Percentiles rank a stretch among this genome's conserved stretches.
These are phyloP conservation scores for Geotrichum aggregatum DNA, from an alignment of 1,139 yeast genomes.

Conservation along the genomic window DNA sequence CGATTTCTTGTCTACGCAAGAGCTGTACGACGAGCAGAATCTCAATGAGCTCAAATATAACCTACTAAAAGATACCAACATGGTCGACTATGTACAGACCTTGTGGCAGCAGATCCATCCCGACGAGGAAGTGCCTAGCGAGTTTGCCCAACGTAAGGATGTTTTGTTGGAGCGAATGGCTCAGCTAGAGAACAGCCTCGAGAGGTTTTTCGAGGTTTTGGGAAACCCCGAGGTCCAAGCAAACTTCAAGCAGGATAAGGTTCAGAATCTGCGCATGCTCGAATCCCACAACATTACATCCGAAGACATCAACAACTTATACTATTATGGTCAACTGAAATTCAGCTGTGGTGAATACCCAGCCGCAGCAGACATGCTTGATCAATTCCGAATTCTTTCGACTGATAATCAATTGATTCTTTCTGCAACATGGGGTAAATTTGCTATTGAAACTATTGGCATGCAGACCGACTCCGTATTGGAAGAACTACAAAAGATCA, in stretches of 20 bases:
- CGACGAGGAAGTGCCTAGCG: constrained; percentile 41
- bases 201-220: constrained; percentile 46
- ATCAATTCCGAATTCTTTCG: constrained; percentile 53
- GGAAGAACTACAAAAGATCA: constrained; percentile 50
- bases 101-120: constrained; percentile 44
- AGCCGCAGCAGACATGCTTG: constrained; percentile 53
- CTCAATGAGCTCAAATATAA: constrained; percentile 49
- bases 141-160: constrained; percentile 41
- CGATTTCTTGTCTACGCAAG: constrained; percentile 46
- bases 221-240: constrained; percentile 46
- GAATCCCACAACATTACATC: constrained; percentile 45
- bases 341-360: constrained; percentile 58
- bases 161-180: constrained; percentile 42
- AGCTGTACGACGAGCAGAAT: constrained; percentile 44
- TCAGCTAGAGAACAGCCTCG: constrained; percentile 44
- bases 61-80: constrained; percentile 52
- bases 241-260: constrained; percentile 52
- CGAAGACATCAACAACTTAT: constrained; percentile 49
- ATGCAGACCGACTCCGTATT: constrained; percentile 50
- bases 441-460: constrained; percentile 54
- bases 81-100: constrained; percentile 48
- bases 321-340: constrained; percentile 55
- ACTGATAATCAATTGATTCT: constrained; percentile 48
- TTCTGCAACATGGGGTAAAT: constrained; percentile 62
- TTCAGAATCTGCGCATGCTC: constrained; percentile 47